A percentile compares a stretch with the other conserved stretches of the same genome.
These are phyloP conservation scores for Harrya chromipes DNA, from an alignment of 768 basidiomycete species.

Conservation along the genomic window DNA sequence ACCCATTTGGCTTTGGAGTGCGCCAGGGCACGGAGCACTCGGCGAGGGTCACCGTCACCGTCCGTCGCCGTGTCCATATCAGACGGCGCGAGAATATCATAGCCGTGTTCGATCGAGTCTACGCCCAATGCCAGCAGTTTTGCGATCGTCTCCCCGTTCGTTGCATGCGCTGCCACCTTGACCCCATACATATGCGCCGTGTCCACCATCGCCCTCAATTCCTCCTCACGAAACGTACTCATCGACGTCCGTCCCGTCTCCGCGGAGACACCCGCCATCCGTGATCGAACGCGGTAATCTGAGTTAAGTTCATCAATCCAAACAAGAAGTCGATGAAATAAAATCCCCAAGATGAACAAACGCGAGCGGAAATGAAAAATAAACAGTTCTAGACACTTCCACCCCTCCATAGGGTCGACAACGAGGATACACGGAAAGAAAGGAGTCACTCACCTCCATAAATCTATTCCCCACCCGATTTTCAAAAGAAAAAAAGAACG, in stretches of 20 bases:
- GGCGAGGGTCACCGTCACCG: neutral
- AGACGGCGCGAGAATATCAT: slow-evolving; percentile 15
- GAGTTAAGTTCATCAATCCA: neutral
- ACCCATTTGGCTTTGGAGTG: slow-evolving; percentile 45
- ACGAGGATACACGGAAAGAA: neutral
- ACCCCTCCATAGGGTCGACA: slow-evolving; percentile 1
- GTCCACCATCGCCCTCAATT: slow-evolving; percentile 47
- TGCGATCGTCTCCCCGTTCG: slow-evolving; percentile 32
- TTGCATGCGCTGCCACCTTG: slow-evolving; percentile 58
- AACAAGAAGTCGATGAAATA: neutral
- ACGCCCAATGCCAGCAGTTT: slow-evolving; percentile 30
- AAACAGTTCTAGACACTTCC: neutral
- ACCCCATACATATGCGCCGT: slow-evolving; percentile 51
- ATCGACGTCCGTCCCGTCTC: slow-evolving; percentile 33
- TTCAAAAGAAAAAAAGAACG: too few relatives aligned
- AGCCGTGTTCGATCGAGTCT: slow-evolving; percentile 61
- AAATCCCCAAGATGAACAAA: neutral
- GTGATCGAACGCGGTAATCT: slow-evolving; percentile 56
- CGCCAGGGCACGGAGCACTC: slow-evolving; percentile 19
- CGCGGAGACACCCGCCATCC: slow-evolving; percentile 41
- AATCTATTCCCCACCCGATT: slow-evolving; percentile 34
- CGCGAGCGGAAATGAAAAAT: slow-evolving; percentile 11
- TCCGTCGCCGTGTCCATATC: neutral
- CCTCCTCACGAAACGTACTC: slow-evolving; percentile 43
- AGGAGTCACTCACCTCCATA: slow-evolving; percentile 44